Evolutionary conservation across 2,329 filamentous ascomycete genomes (phyloP).

Genomic region (Aspergillus sojae): DNA sequence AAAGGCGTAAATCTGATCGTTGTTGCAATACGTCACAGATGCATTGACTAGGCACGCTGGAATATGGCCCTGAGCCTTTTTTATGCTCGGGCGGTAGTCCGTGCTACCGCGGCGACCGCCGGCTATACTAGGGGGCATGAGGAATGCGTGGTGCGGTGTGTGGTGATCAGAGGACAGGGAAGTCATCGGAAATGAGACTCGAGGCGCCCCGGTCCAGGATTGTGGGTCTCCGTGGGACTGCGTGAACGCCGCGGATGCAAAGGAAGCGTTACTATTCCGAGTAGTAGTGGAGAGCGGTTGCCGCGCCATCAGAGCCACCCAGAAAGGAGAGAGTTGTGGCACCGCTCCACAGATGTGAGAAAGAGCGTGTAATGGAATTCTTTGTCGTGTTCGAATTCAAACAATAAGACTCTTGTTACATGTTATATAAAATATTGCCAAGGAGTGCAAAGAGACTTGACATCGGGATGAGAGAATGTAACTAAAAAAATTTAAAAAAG

Average conservation of each 20-base stretch:
- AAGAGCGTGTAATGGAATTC: neutral
- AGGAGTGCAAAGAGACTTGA: neutral
- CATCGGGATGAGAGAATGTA: neutral
- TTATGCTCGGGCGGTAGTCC: slow-evolving; percentile 85
- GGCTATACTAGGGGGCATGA: slow-evolving; percentile 84
- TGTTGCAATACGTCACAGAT: slow-evolving; percentile 97
- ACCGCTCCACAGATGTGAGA: neutral
- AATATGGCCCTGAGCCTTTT: slow-evolving; percentile 73
- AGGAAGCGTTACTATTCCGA: slow-evolving; percentile 20
- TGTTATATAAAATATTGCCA: neutral
- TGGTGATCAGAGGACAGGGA: slow-evolving; percentile 43
- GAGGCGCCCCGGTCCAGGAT: slow-evolving; percentile 33
- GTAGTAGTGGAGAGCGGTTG: slow-evolving; percentile 29
- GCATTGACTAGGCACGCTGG: slow-evolving; percentile 97
- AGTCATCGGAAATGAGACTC: slow-evolving; percentile 29
- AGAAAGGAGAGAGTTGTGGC: neutral
- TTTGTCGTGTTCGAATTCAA: neutral
- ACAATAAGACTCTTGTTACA: neutral
- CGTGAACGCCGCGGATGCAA: slow-evolving; percentile 20
- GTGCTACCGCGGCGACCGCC: slow-evolving; percentile 63
- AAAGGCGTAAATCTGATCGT: slow-evolving; percentile 97
- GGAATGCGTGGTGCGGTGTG: slow-evolving; percentile 72
- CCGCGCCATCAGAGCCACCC: slow-evolving; percentile 32
- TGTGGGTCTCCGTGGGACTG: slow-evolving; percentile 40
- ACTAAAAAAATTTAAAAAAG: neutral